phyloP scores from a whole-genome alignment of 2,329 filamentous ascomycete genomes.

The Beauveria bassiana region DNA sequence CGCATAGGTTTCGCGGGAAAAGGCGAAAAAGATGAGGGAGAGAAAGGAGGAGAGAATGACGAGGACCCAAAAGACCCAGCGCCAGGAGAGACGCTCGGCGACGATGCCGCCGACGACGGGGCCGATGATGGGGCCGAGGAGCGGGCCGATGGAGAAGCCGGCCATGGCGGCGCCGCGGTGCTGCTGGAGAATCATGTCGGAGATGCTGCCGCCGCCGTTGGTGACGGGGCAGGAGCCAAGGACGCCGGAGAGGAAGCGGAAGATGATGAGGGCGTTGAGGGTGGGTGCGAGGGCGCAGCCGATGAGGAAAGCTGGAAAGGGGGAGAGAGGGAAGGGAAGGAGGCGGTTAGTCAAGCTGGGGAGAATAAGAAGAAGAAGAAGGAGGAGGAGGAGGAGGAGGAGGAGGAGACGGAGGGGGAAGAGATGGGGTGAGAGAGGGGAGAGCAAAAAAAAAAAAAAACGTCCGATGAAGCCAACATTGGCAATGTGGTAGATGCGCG shows the following conservation, averaged over 20 bases:
- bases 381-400: not conserved
- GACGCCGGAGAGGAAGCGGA: constrained; percentile 54
- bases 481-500: constrained; percentile 40
- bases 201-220: constrained; percentile 58
- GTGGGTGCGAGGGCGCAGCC: constrained; percentile 44
- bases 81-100: constrained; percentile 34
- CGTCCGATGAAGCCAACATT: constrained; percentile 36
- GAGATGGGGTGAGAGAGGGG: not conserved
- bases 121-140: constrained; percentile 40
- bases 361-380: too few relatives aligned
- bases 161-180: constrained; percentile 52
- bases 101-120: constrained; percentile 38
- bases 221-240: constrained; percentile 57
- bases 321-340: too few relatives aligned
- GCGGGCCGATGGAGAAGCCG: constrained; percentile 34
- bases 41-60: constrained; percentile 30
- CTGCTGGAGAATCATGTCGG: constrained; percentile 53
- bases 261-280: constrained; percentile 45
- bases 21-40: constrained; percentile 27
- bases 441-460: too few relatives aligned
- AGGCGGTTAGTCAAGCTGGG: constrained; percentile 8
- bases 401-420: too few relatives aligned
- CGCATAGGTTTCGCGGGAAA: constrained; percentile 41
- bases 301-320: constrained; percentile 33
- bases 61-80: constrained; percentile 44